Base-by-base conservation (phyloP, 345 rosid genomes). In the Salix udensis region DNA sequence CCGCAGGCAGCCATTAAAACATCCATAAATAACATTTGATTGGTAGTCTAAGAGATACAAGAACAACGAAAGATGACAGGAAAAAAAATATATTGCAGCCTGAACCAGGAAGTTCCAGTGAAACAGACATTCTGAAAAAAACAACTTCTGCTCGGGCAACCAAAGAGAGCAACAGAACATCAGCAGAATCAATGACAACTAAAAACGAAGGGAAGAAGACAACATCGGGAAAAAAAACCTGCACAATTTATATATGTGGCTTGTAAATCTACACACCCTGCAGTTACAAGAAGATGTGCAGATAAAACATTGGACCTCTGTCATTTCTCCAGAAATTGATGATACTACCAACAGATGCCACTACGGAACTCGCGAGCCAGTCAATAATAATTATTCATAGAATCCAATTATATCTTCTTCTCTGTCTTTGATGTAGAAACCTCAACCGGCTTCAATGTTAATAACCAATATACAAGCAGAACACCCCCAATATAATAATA, bases 341-440 rank as follows among this genome's bases (percentile, higher is more conserved):
- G 40, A 37, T 62, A 80, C 75, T 74, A 71, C 72, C 82, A 68
- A 72, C 46, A 13, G 72, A 70, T 70, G 64, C 55, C 65, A 53
- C 6, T 69, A 65, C 2, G 30, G 67, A 58, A 58, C 73, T 68
- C 42, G 31, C 8, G 5, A 68, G 68, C 66, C 67, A 66, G 37
- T 34, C 44, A 58, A 53, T 18, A 5, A 48, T 3, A 65, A 60
- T 15, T n/a, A 26, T 30, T 28, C 68, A 21, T 13, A 48, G 37
- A 18, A 18, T 53, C 65, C 67, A 42, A 68, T 68, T 6, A 66
- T 55, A 42, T 42, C 31, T n/a, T n/a, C 28, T 62, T 68, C 60
- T 40, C 66, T 26, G 30, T 50, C 66, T 53, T 66, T 6, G 21
- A 52, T 36, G 50, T 30, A 76, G 34, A 69, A 58, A 28, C 71